These are phyloP conservation scores for Setomelanomma holmii DNA, from an alignment of 2,329 filamentous ascomycete genomes.

Conservation along the genomic window DNA sequence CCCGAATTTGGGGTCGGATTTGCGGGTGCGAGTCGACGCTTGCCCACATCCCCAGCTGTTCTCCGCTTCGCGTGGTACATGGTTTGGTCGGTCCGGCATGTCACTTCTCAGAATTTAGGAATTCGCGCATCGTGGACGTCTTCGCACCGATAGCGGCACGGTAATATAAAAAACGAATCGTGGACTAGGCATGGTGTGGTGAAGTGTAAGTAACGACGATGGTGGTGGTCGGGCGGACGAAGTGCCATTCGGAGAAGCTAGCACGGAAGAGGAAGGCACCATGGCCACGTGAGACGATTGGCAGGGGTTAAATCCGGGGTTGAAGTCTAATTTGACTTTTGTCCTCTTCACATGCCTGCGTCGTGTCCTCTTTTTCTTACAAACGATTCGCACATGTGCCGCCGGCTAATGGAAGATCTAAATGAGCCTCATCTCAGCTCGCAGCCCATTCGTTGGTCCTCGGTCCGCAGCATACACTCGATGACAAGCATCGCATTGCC, in stretches of 20 bases:
- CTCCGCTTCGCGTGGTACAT: not conserved
- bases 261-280: constrained; percentile 20
- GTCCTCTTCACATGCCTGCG: constrained; percentile 20
- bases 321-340: constrained; percentile 16
- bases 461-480: constrained; percentile 18
- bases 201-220: constrained; percentile 1
- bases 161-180: not conserved
- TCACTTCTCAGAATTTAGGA: not conserved
- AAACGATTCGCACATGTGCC: constrained; percentile 14
- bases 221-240: not conserved
- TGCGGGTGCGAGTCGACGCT: not conserved
- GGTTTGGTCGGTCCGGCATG: not conserved
- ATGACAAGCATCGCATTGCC: constrained; percentile 6
- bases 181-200: not conserved
- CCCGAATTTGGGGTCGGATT: not conserved
- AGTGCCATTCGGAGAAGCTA: constrained; percentile 17
- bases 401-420: constrained; percentile 13
- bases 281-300: constrained; percentile 22
- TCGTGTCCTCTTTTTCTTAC: too few relatives aligned
- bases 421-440: constrained; percentile 18
- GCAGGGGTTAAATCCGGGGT: constrained; percentile 22
- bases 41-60: not conserved
- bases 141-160: not conserved
- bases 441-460: constrained; percentile 21
- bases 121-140: not conserved